Evolutionary conservation across 441 rosid species (phyloP).

Genomic region (Corymbia calophylla): DNA sequence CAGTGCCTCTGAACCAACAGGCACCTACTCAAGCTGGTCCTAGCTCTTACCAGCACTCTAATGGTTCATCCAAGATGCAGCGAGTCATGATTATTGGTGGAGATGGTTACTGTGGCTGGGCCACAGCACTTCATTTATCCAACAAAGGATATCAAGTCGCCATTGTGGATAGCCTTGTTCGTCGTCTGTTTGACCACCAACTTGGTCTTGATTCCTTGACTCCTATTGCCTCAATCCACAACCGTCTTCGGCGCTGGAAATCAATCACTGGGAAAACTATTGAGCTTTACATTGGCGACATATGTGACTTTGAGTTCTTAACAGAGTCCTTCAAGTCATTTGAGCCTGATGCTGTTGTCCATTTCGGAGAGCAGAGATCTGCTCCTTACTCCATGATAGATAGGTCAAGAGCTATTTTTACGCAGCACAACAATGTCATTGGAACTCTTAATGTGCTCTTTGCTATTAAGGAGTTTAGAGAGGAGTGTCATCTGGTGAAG

Average conservation of each 20-base stretch:
- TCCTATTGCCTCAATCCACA: constrained; percentile 77
- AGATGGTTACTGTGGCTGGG: constrained; percentile 98
- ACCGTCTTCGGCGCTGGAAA: constrained; percentile 79
- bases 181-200: constrained; percentile 87
- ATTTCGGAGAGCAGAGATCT: constrained; percentile 91
- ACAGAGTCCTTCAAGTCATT: constrained; percentile 70
- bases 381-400: constrained; percentile 98
- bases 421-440: constrained; percentile 88
- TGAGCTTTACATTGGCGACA: constrained; percentile 72
- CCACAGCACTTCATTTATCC: constrained; percentile 90
- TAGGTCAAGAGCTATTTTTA: constrained; percentile 77
- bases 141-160: constrained; percentile 78
- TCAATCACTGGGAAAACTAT: constrained; percentile 72
- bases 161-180: constrained; percentile 73
- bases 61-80: constrained; percentile 36
- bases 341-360: constrained; percentile 88
- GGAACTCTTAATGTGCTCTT: constrained; percentile 93
- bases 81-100: constrained; percentile 95
- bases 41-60: constrained; percentile 14
- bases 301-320: constrained; percentile 90
- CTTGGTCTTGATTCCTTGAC: constrained; percentile 86
- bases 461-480: constrained; percentile 85
- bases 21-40: constrained; percentile 36
- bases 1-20: constrained; percentile 40
- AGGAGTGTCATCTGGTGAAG: constrained; percentile 87